Percentiles rank a stretch among this genome's conserved stretches.
Evolutionary conservation across 495 filamentous ascomycete species (phyloP).

Genomic region (Penicillium egyptiacum): DNA sequence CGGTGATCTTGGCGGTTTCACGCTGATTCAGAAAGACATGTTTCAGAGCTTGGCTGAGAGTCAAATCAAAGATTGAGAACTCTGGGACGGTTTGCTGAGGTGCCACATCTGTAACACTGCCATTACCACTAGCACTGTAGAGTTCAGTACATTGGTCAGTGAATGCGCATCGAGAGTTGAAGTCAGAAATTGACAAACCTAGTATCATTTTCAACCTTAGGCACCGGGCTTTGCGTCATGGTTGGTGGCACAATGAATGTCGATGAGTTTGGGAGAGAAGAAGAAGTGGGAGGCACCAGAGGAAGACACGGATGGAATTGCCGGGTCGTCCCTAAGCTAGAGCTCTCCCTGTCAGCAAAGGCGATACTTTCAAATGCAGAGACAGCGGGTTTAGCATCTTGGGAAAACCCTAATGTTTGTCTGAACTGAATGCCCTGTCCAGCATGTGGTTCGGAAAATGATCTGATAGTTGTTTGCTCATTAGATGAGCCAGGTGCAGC

Average conservation of each 20-base stretch:
- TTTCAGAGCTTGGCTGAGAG: background rate
- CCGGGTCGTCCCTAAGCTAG: background rate
- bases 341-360: background rate
- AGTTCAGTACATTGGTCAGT: background rate
- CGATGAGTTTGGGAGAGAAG: background rate
- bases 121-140: background rate
- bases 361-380: background rate
- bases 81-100: background rate
- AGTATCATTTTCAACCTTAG: background rate
- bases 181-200: background rate
- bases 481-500: background rate
- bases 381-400: background rate
- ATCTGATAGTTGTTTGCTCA: background rate
- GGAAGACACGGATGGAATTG: background rate
- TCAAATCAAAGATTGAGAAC: constrained; percentile 1
- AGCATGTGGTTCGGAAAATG: constrained; percentile 7
- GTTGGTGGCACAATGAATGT: too few species aligned
- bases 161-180: background rate
- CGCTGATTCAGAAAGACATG: background rate
- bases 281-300: background rate
- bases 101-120: background rate
- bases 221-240: background rate
- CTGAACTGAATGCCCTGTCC: background rate
- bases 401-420: background rate
- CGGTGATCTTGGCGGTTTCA: background rate